A percentile compares a stretch with the other conserved stretches of the same genome.
Evolutionary conservation across 176 grass and related monocot genomes (phyloP).

Genomic region (Aegilops bicornis): DNA sequence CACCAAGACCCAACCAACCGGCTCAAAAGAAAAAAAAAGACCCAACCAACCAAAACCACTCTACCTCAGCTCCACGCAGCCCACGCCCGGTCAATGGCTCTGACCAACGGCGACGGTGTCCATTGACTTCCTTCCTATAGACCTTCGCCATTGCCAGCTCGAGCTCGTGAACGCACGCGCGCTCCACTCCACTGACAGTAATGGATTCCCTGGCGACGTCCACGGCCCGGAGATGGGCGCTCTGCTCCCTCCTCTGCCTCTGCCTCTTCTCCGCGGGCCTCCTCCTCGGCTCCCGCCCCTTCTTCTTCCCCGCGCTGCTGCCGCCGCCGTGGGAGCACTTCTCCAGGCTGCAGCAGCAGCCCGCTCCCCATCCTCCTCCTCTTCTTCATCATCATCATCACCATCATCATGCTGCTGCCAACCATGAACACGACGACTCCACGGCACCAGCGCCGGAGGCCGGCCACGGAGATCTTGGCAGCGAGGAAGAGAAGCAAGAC

Average conservation of each 20-base stretch:
- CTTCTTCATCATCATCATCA: neutral
- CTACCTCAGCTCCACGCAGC: neutral
- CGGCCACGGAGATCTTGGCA: neutral
- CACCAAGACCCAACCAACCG: constrained; percentile 25
- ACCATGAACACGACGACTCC: neutral
- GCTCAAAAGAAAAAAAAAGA: neutral
- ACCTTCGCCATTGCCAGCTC: neutral
- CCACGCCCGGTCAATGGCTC: neutral
- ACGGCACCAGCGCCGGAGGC: neutral
- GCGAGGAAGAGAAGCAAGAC: neutral
- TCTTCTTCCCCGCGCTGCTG: neutral
- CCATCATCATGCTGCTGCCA: neutral
- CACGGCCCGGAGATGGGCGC: neutral
- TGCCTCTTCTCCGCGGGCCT: constrained; percentile 33
- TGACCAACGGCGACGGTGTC: neutral
- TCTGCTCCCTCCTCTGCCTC: constrained; percentile 31
- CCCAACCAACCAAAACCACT: constrained; percentile 11
- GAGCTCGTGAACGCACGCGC: neutral
- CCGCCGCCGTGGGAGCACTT: constrained; percentile 16
- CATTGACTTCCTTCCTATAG: neutral
- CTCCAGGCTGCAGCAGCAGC: neutral
- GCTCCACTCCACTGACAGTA: neutral
- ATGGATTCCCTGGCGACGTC: constrained; percentile 23
- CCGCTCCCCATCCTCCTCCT: neutral
- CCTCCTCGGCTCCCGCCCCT: constrained; percentile 7